phyloP scores from a whole-genome alignment of 2,329 filamentous ascomycete genomes.

The Talaromyces sp. region DNA sequence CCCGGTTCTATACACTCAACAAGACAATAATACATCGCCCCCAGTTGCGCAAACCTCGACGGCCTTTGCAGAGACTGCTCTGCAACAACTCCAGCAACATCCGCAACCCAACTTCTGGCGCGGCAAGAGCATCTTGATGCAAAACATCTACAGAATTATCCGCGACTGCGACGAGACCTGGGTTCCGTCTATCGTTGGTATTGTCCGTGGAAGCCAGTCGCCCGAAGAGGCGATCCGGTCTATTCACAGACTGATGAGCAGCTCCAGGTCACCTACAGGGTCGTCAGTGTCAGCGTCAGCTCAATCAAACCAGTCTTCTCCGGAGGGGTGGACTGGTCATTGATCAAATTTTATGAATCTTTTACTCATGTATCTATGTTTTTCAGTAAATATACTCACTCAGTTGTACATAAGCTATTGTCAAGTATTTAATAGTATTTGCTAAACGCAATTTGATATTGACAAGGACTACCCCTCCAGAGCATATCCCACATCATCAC shows the following conservation, averaged over 20 bases:
- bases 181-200: constrained; percentile 20
- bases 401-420: neutral
- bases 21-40: neutral
- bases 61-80: neutral
- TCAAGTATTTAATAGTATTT: neutral
- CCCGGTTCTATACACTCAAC: neutral
- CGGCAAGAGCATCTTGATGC: constrained; percentile 19
- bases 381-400: neutral
- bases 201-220: constrained; percentile 21
- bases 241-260: constrained; percentile 12
- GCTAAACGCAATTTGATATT: neutral
- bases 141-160: constrained; percentile 22
- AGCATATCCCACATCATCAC: constrained; percentile 36
- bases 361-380: neutral
- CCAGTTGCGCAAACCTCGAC: neutral
- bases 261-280: neutral
- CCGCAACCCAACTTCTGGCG: constrained; percentile 17
- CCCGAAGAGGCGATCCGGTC: constrained; percentile 23
- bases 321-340: neutral
- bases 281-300: neutral
- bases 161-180: constrained; percentile 21
- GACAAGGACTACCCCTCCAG: constrained; percentile 4
- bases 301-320: neutral
- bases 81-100: constrained; percentile 8
- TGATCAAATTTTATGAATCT: neutral